These are phyloP conservation scores for cucumber (Cucumis sativus) DNA, from an alignment of 306 rosid species.

Conservation along the genomic window DNA sequence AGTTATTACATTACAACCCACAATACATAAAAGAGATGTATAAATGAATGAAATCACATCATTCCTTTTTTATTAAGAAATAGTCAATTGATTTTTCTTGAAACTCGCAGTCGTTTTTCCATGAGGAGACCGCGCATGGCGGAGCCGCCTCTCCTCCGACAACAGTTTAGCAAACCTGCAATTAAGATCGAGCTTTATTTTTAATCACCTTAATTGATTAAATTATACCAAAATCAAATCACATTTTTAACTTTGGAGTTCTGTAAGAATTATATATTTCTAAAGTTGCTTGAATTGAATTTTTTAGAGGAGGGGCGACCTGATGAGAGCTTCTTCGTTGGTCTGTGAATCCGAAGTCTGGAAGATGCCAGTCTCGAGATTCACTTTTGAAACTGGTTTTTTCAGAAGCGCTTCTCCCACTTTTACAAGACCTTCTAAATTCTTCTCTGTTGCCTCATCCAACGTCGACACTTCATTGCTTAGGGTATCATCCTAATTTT, in stretches of 20 bases:
- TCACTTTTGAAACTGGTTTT: conserved; percentile 15
- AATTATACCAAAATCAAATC: too few species aligned
- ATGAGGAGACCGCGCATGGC: not conserved
- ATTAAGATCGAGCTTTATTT: not conserved
- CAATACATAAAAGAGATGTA: not conserved
- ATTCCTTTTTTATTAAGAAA: not conserved
- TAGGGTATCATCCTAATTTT: conserved; percentile 12
- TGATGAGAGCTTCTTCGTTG: conserved; percentile 15
- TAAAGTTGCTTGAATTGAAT: too few species aligned
- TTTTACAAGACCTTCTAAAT: conserved; percentile 6
- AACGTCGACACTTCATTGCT: conserved; percentile 3
- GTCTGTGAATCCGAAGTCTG: conserved; percentile 6
- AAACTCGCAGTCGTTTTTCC: not conserved
- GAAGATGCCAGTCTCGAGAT: conserved; percentile 5
- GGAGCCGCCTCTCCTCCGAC: conserved; percentile 10
- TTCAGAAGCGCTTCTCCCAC: conserved; percentile 10
- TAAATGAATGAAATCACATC: not conserved
- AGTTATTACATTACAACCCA: not conserved
- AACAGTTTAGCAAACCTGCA: conserved; percentile 19
- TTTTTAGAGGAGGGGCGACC: not conserved
- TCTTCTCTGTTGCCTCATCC: conserved; percentile 18
- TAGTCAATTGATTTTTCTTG: not conserved
- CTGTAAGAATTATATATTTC: too few species aligned
- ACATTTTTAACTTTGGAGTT: too few species aligned
- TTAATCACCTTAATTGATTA: too few species aligned